phyloP scores from a whole-genome alignment of 768 basidiomycete species.

The Tricholoma sp. region DNA sequence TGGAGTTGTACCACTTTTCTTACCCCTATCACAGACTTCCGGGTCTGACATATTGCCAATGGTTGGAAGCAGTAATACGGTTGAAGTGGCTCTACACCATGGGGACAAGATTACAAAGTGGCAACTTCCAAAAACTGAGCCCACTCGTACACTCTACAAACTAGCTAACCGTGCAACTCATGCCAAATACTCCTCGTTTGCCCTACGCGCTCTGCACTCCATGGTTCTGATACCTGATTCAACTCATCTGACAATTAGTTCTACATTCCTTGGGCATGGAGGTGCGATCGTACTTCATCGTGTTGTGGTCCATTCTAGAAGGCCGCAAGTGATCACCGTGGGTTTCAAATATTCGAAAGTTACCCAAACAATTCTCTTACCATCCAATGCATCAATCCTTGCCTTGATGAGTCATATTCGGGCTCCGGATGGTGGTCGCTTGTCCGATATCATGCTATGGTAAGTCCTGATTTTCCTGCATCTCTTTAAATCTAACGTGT shows the following conservation, averaged over 20 bases:
- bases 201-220: constrained; percentile 5
- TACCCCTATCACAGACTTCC: neutral
- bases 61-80: neutral
- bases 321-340: constrained; percentile 9
- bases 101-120: constrained; percentile 7
- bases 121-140: constrained; percentile 10
- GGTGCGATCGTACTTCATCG: constrained; percentile 12
- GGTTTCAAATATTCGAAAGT: neutral
- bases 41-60: constrained; percentile 1
- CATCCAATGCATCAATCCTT: constrained; percentile 13
- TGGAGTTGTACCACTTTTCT: neutral
- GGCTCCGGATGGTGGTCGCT: neutral
- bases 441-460: constrained; percentile 18
- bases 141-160: constrained; percentile 16
- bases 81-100: constrained; percentile 12
- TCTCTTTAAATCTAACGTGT: neutral
- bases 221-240: constrained; percentile 10
- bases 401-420: constrained; percentile 15
- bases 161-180: constrained; percentile 20
- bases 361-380: constrained; percentile 9
- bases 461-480: neutral
- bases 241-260: constrained; percentile 3
- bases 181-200: constrained; percentile 14
- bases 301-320: constrained; percentile 9
- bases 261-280: constrained; percentile 10